These are phyloP conservation scores for Arxiozyma slooffiae DNA, from an alignment of 1,139 yeast species.

Conservation along the genomic window DNA sequence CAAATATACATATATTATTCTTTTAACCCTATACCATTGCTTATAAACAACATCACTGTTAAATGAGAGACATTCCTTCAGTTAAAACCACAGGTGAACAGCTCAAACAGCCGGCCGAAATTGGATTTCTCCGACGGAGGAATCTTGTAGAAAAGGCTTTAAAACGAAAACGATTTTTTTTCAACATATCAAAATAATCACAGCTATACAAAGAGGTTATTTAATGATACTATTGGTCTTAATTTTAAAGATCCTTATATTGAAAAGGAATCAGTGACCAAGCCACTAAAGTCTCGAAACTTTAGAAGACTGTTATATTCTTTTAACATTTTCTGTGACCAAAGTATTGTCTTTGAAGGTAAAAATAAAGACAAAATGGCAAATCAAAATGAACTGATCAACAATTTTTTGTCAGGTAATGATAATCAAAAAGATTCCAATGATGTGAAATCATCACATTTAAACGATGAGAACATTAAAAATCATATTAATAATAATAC, in stretches of 20 bases:
- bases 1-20: background rate
- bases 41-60: no score
- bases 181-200: no score
- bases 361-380: background rate
- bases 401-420: background rate
- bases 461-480: background rate
- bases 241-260: no score
- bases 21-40: no score
- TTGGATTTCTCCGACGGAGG: background rate
- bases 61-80: background rate
- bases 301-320: background rate
- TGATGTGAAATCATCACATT: background rate
- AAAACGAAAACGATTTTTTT: background rate
- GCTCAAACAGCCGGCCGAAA: background rate
- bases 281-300: background rate
- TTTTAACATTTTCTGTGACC: background rate
- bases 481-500: background rate
- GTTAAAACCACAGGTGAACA: background rate
- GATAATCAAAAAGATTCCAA: background rate
- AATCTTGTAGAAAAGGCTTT: background rate
- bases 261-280: no score
- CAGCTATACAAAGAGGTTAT: background rate
- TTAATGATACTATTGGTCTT: no score
- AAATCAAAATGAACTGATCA: constrained; percentile 1
- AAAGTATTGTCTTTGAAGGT: background rate